Base-by-base conservation (phyloP, 352 stramenopile genomes). In the Phytophthora tubulina region DNA sequence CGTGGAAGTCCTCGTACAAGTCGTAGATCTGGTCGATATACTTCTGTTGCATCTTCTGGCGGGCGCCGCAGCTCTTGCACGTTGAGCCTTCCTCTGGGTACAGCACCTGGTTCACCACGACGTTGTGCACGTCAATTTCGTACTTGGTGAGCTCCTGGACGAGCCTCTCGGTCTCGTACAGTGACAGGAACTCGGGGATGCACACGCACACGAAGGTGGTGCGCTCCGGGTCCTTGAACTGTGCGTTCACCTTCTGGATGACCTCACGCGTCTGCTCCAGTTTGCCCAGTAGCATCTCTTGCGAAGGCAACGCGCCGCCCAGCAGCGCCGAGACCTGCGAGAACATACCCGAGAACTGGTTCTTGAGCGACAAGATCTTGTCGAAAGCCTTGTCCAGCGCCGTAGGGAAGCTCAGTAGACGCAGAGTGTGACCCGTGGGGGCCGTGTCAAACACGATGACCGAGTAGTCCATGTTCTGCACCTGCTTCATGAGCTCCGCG, bases 1-100 rank as follows among this genome's bases (percentile, higher is more conserved):
- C 97, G 83, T 99, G 97, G 77, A 99, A 99, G 73, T 99, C 98
- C 73, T 94, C 89, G 82, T 99, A 99, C 39, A 99, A 82, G 84
- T 99, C 98, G 81, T 99, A 99, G 79, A 99, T 99, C 85, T 99
- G 98, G 68, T 98, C 96, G 72, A 99, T 99, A 86, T 99, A 99
- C 84, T 99, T 99, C 82, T 99, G 97, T 88, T 99, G 98, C 98
- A 99, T 99, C 80, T 97, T 95, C 72, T 99, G 98, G 73, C 98
- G 92, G 15, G 97, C 96, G 56, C 93, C 88, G 77, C 97, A 98
- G 90, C 99, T 99, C 73, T 90, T 92, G 82, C 89, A 96, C 32
- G 73, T 82, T 51, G 86, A 91, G 46, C 72, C 78, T 45, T 86
- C 77, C 50, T 92, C 86, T 17, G 93, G 95, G 76, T 99, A 99